These are phyloP conservation scores for Triticum aestivum DNA, from an alignment of 176 grass and related monocot genomes.

Conservation along the genomic window DNA sequence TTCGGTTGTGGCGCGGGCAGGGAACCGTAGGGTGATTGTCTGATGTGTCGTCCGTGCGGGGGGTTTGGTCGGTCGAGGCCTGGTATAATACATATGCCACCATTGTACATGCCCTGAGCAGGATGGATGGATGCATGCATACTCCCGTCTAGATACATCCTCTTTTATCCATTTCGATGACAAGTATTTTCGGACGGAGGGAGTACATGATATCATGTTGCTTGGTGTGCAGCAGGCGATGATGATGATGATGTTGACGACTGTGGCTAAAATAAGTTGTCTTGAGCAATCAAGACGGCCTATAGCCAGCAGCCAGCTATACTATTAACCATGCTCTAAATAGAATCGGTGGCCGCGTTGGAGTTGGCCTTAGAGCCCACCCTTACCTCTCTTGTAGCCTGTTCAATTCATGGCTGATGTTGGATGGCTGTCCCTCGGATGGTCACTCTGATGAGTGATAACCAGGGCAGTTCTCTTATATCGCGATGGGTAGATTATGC, in stretches of 20 bases:
- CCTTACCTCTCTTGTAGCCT: background rate
- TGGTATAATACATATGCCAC: background rate
- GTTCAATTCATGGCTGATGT: background rate
- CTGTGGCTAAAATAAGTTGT: background rate
- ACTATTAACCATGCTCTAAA: background rate
- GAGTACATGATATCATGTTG: too few species aligned
- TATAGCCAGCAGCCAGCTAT: too few species aligned
- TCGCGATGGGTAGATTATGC: too few species aligned
- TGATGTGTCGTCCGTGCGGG: background rate
- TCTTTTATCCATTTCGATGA: too few species aligned
- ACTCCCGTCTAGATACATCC: too few species aligned
- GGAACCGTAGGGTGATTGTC: background rate
- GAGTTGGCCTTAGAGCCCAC: background rate
- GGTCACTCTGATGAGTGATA: conserved; percentile 7
- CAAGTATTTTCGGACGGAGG: too few species aligned
- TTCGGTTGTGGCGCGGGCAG: background rate
- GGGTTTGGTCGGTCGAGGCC: conserved; percentile 3
- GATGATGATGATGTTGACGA: background rate
- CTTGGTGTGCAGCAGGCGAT: background rate
- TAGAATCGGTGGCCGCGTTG: background rate
- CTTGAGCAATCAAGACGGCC: conserved; percentile 4
- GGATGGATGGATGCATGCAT: background rate
- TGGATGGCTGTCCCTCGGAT: background rate
- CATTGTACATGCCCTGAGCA: background rate
- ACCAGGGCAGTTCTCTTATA: too few species aligned